A percentile compares a stretch with the other conserved stretches of the same genome.
phyloP scores from a whole-genome alignment of 805 yeast species.

The Candida awuae region DNA sequence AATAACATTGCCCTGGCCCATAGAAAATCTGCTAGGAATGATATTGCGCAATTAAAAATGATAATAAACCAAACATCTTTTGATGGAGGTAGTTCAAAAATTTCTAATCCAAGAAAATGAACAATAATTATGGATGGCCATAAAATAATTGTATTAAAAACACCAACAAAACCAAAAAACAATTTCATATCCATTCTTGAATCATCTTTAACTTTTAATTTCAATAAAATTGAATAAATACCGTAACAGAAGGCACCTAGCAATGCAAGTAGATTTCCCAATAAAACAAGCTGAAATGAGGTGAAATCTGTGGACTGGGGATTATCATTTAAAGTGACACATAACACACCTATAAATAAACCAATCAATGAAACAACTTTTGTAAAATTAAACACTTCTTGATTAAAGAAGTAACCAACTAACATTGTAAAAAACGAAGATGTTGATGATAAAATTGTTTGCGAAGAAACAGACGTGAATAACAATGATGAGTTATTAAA shows the following conservation, averaged over 20 bases:
- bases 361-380: constrained; percentile 66
- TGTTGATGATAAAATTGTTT: constrained; percentile 87
- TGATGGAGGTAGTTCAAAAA: constrained; percentile 60
- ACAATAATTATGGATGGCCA: constrained; percentile 79
- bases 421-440: constrained; percentile 87
- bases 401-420: constrained; percentile 63
- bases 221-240: constrained; percentile 76
- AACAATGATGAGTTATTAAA: constrained; percentile 81
- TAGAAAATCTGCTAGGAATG: constrained; percentile 82
- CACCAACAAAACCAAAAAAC: constrained; percentile 92
- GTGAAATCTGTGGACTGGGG: constrained; percentile 28
- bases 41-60: constrained; percentile 59
- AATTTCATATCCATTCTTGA: constrained; percentile 72
- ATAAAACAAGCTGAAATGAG: constrained; percentile 23
- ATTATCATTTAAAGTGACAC: constrained; percentile 65
- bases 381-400: constrained; percentile 57
- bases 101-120: constrained; percentile 57
- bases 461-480: constrained; percentile 89
- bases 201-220: constrained; percentile 65
- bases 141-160: constrained; percentile 60
- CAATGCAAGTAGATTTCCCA: constrained; percentile 77
- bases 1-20: constrained; percentile 95
- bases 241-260: constrained; percentile 89
- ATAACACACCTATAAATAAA: constrained; percentile 68
- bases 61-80: constrained; percentile 46